A percentile compares a stretch with the other conserved stretches of the same genome.
Conservation (phyloP, 345 rosid genomes). For the Lagerstroemia speciosa region DNA sequence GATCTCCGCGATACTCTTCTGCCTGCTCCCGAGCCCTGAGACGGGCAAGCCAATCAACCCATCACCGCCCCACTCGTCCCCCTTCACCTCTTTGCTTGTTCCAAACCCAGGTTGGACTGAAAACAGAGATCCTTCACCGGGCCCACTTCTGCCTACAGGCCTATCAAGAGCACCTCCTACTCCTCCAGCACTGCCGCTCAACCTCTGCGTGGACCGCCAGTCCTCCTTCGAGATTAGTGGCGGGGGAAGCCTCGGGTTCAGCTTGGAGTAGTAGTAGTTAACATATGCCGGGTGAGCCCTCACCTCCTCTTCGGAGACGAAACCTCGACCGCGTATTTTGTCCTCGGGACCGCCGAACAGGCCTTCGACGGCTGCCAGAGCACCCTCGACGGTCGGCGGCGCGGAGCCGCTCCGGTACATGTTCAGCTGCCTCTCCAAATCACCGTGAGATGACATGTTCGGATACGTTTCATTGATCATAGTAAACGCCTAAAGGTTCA, state of each 20-base stretch:
- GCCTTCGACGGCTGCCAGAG: conserved; percentile 61
- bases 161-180: conserved; percentile 42
- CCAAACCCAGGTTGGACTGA: conserved; percentile 71
- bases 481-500: not conserved
- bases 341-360: conserved; percentile 33
- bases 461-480: conserved; percentile 28
- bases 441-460: conserved; percentile 49
- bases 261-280: conserved; percentile 65
- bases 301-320: conserved; percentile 57
- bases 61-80: conserved; percentile 74
- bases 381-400: conserved; percentile 89
- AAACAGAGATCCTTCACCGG: conserved; percentile 42
- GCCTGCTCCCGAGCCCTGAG: conserved; percentile 55
- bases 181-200: conserved; percentile 31
- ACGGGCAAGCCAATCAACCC: conserved; percentile 76
- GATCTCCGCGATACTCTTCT: conserved; percentile 77
- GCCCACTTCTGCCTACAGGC: conserved; percentile 26
- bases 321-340: conserved; percentile 24
- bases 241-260: conserved; percentile 89
- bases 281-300: conserved; percentile 75
- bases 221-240: conserved; percentile 81
- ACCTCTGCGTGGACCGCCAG: conserved; percentile 61
- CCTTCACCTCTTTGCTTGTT: conserved; percentile 28
- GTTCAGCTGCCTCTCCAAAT: conserved; percentile 56
- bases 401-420: conserved; percentile 87